Conservation (phyloP, 2,329 filamentous ascomycete species). For the Pseudogymnoascus sp. region DNA sequence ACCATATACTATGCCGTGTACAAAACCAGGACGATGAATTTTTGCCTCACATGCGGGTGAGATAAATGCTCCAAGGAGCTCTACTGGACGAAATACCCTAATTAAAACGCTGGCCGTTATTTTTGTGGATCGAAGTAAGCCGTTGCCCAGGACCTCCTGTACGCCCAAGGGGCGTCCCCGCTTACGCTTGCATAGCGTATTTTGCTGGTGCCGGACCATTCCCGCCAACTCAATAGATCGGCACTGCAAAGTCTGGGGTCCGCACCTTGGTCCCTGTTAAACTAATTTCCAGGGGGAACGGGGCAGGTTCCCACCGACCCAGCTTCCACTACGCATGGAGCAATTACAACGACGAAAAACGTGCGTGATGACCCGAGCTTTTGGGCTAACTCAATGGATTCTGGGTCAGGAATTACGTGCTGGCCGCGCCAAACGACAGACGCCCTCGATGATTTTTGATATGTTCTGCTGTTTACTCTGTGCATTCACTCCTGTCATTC, state of each 20-base stretch:
- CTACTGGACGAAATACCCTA: not conserved
- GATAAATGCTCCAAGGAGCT: not conserved
- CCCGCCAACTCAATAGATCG: not conserved
- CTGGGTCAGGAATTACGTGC: not conserved
- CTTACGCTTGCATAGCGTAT: not conserved
- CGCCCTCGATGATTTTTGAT: not conserved
- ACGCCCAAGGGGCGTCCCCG: not conserved
- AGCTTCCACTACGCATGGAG: not conserved
- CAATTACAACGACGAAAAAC: not conserved
- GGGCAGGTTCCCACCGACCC: not conserved
- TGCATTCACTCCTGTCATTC: not conserved
- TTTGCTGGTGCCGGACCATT: not conserved
- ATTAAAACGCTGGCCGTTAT: not conserved
- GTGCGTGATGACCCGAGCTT: not conserved
- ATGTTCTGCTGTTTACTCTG: not conserved
- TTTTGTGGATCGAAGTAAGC: constrained; percentile 1
- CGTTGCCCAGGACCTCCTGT: not conserved
- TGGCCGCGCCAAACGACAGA: not conserved
- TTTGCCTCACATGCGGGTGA: not conserved
- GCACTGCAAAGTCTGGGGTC: not conserved
- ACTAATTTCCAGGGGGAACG: not conserved
- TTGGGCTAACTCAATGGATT: not conserved
- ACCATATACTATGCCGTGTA: not conserved
- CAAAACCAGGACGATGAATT: not conserved
- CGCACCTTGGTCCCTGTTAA: not conserved